These are phyloP conservation scores for Globomyces sp. DNA, from an alignment of 371 early-diverging fungal genomes.

Conservation along the genomic window DNA sequence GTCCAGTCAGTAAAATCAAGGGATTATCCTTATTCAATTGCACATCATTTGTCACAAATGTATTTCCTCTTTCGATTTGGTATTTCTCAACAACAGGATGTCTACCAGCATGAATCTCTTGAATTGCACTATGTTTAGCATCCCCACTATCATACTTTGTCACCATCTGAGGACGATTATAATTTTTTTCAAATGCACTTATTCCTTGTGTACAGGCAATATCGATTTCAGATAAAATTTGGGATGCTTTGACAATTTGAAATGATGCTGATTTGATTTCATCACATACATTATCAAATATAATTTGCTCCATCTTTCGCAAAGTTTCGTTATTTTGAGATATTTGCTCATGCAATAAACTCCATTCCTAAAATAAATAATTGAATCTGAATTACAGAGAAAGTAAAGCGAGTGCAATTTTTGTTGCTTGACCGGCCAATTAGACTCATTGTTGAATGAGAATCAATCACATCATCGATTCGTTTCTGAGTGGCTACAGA, in stretches of 20 bases:
- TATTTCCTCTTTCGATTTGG: slow-evolving; percentile 41
- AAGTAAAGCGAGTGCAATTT: not conserved
- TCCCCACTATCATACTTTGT: slow-evolving; percentile 33
- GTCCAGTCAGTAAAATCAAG: slow-evolving; percentile 79
- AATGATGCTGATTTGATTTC: slow-evolving; percentile 24
- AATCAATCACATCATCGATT: slow-evolving; percentile 1
- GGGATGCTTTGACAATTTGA: slow-evolving; percentile 23
- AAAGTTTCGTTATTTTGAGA: slow-evolving; percentile 16
- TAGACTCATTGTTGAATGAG: not conserved
- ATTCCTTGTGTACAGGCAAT: slow-evolving; percentile 62
- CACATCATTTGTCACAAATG: slow-evolving; percentile 77
- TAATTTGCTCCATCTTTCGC: slow-evolving; percentile 13
- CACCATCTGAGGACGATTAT: slow-evolving; percentile 61
- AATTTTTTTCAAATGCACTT: slow-evolving; percentile 51
- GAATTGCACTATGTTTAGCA: not conserved
- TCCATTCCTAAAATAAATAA: slow-evolving; percentile 31
- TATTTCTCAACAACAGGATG: slow-evolving; percentile 87
- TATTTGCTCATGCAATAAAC: slow-evolving; percentile 15
- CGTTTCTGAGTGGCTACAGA: not conserved
- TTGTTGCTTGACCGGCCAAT: not conserved
- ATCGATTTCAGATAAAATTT: slow-evolving; percentile 67
- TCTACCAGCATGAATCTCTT: slow-evolving; percentile 57
- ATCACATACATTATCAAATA: slow-evolving; percentile 31
- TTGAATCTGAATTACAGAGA: not conserved
- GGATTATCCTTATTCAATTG: slow-evolving; percentile 51